Evolutionary conservation across 495 filamentous ascomycete genomes (phyloP), one percentile per base, ranked within the genome.

Genomic region (Glutinoglossum americanum): DNA sequence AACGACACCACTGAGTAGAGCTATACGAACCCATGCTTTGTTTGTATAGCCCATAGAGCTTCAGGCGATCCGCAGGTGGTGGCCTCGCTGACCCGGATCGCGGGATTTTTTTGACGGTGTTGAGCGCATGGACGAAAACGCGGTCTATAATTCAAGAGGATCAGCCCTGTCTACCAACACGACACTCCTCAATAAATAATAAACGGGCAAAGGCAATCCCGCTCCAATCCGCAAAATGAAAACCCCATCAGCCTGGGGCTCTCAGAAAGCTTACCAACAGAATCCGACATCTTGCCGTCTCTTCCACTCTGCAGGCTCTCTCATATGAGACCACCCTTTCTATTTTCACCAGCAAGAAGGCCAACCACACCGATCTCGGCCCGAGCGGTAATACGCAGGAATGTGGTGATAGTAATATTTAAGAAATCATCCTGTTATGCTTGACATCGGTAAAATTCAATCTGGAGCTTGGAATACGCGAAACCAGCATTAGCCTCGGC

Each of bases 111-210:
- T 94, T 94, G 61, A 97, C 92, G 28, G 90, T 97, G 71, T 94
- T 94, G 66, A 98, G 81, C 59, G 92, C 92, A 78, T 98, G 90
- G 69, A 90, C 89, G 72, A 98, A 98, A 68, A 98, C 92, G 65
- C 92, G 81, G 73, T 98, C 92, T 95, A 30, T 28, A 10, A 23
- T 23, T 9, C 17, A 45, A 10, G n/a, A 21, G 19, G 41, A 45
- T 45, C 21, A 45, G 41, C 41, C n/a, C 19, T 13, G 4, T 45
- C 19, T 21, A 21, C 41, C 41, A 45, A 4, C 41, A 23, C 41
- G 19, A 45, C 41, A 9, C 37, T 15, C 37, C 25, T 49, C 47
- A 48, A 44, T 53, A 5, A 19, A 51, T 6, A 19, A 54, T 48
- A 59, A 11, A 27, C 26, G 15, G 2, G 23, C n/a, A 26, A 28